Conservation (phyloP, 164 flowering plant genomes). For the Cinnamomum micranthum region DNA sequence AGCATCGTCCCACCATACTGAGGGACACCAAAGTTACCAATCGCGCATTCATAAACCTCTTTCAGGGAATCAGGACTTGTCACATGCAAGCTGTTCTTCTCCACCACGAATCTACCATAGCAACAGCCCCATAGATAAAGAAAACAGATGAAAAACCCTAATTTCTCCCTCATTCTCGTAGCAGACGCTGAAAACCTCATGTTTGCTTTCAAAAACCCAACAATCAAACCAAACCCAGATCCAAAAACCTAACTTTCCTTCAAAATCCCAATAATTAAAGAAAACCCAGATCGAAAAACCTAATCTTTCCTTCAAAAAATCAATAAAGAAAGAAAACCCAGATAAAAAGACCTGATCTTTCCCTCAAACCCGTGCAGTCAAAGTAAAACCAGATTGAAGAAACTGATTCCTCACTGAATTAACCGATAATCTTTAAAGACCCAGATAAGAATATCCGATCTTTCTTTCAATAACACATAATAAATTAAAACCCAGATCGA, state of each 20-base stretch:
- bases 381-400: conserved; percentile 1
- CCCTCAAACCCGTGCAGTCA: neutral
- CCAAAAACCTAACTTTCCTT: neutral
- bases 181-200: neutral
- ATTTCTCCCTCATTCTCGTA: conserved; percentile 38
- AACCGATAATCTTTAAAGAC: no score
- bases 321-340: conserved; percentile 2
- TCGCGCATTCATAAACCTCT: conserved; percentile 75
- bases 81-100: conserved; percentile 86
- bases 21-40: conserved; percentile 98
- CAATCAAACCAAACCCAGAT: neutral
- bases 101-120: conserved; percentile 79
- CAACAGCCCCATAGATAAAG: conserved; percentile 36
- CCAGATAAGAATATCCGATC: neutral
- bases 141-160: conserved; percentile 36
- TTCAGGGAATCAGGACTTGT: conserved; percentile 67
- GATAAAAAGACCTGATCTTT: conserved; percentile 3
- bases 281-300: conserved; percentile 14
- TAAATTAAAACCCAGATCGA: neutral
- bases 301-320: neutral
- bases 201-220: neutral
- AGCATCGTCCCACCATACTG: conserved; percentile 84
- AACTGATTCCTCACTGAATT: neutral
- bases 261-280: conserved; percentile 4
- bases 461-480: neutral